phyloP scores from a whole-genome alignment of 106 monocot species.

The Amphibolis antarctica region DNA sequence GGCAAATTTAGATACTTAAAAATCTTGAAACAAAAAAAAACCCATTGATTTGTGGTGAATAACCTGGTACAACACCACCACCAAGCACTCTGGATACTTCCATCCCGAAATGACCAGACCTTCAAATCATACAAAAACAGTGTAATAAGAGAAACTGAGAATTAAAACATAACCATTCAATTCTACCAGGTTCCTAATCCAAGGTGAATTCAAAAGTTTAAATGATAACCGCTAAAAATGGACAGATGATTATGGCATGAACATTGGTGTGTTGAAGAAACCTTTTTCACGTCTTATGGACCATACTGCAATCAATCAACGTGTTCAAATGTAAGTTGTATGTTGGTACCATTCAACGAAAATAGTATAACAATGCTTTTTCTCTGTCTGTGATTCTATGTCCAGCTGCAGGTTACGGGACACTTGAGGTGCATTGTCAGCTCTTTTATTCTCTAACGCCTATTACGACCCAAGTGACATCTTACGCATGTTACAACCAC shows the following conservation, averaged over 20 bases:
- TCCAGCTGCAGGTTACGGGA: no score
- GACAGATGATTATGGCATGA: not conserved
- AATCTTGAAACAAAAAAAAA: not conserved
- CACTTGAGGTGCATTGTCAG: no score
- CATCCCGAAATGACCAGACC: slow-evolving; percentile 75
- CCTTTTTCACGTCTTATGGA: not conserved
- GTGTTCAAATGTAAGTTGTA: not conserved
- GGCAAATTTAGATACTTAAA: not conserved
- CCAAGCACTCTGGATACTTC: slow-evolving; percentile 95
- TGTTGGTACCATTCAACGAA: no score
- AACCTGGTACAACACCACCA: slow-evolving; percentile 94
- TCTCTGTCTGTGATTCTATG: no score
- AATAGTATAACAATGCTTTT: no score
- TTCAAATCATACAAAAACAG: slow-evolving; percentile 13
- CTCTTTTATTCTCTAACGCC: not conserved
- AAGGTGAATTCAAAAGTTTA: not conserved
- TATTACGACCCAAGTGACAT: not conserved
- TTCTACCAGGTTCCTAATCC: not conserved
- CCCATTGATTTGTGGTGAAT: no score
- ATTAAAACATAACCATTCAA: no score
- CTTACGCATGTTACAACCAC: not conserved
- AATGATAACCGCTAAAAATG: not conserved
- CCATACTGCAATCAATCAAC: not conserved
- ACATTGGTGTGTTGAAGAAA: no score
- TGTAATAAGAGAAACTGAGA: not conserved